Base-by-base conservation (phyloP, 495 filamentous ascomycete genomes). In the Talaromyces proteolyticus region DNA sequence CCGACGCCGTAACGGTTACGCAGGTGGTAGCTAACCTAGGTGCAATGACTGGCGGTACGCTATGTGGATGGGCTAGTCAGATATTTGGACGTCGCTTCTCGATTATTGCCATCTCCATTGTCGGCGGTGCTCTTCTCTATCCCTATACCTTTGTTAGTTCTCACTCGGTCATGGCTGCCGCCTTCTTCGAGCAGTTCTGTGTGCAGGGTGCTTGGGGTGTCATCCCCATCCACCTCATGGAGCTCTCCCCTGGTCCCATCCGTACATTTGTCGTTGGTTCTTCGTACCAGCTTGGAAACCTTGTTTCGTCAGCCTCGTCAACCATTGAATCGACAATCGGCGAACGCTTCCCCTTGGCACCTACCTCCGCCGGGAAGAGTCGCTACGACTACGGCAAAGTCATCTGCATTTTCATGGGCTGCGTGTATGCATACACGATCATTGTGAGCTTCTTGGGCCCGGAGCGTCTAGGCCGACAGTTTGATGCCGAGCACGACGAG, bases 151-250 rank as follows among this genome's bases (percentile, higher is more conserved):
- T 88, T 56, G 75, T 83, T n/a, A 61, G 65, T 0, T 74, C 63
- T 59, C 64, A 77, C 7, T 57, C 60, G 3, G 73, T 93, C 57
- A 91, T 90, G 44, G 89, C 88, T 0, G 81, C 86, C 0, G 89
- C 88, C n/a, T 95, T 91, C 67, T 93, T 93, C 62, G 85, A 92
- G 67, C 89, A 93, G 62, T 92, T 95, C 67, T 89, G 85, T 64
- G 88, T 95, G 3, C 88, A 92, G 60, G 88, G 88, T 16, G 87
- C 87, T 2, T 92, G 88, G 88, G 88, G 88, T 25, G 83, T 88
- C 1, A 86, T 91, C 43, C 87, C 86, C 26, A 89, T 91, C 52
- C 88, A 95, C 53, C 72, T 95, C 5, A 93, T 93, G 87, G 89
- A 95, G 58, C 70, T 95, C 2, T 87, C 86, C 0, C 89, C 89